A percentile compares a stretch with the other conserved stretches of the same genome.
Evolutionary conservation across 805 yeast genomes (phyloP).

Genomic region (Candida awuae): DNA sequence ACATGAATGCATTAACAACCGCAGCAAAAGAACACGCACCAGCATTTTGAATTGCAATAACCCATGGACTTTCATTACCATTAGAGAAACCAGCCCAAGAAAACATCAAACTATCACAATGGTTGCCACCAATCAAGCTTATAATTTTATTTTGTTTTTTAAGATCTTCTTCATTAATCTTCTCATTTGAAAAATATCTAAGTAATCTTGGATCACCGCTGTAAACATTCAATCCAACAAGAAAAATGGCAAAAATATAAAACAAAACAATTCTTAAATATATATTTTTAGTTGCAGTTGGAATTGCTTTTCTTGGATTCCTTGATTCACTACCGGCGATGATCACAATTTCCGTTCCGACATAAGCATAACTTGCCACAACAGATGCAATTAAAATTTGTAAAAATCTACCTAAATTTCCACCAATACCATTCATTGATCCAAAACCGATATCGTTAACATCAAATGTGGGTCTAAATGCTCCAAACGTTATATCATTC

Average conservation of each 20-base stretch:
- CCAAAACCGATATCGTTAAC: constrained; percentile 53
- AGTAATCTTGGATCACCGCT: constrained; percentile 70
- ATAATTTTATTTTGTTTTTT: constrained; percentile 17
- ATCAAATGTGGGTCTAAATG: constrained; percentile 67
- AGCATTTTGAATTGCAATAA: constrained; percentile 46
- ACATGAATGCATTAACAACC: constrained; percentile 43
- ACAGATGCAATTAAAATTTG: constrained; percentile 53
- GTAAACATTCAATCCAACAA: constrained; percentile 65
- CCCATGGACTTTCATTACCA: constrained; percentile 50
- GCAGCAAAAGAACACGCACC: constrained; percentile 44
- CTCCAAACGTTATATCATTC: constrained; percentile 50
- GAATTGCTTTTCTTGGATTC: constrained; percentile 69
- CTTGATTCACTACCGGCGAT: constrained; percentile 83
- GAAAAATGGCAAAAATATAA: constrained; percentile 58
- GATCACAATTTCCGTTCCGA: constrained; percentile 77
- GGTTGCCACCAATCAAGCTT: constrained; percentile 21
- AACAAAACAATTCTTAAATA: constrained; percentile 62
- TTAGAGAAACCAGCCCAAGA: constrained; percentile 33
- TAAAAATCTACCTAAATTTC: constrained; percentile 51
- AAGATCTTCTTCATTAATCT: constrained; percentile 15
- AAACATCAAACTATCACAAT: constrained; percentile 21
- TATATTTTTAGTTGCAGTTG: constrained; percentile 67
- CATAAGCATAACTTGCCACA: constrained; percentile 65
- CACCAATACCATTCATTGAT: constrained; percentile 48
- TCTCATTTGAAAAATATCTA: constrained; percentile 39